phyloP scores from a whole-genome alignment of 1,284 basidiomycete species.

The Leccinum griseonigrum region DNA sequence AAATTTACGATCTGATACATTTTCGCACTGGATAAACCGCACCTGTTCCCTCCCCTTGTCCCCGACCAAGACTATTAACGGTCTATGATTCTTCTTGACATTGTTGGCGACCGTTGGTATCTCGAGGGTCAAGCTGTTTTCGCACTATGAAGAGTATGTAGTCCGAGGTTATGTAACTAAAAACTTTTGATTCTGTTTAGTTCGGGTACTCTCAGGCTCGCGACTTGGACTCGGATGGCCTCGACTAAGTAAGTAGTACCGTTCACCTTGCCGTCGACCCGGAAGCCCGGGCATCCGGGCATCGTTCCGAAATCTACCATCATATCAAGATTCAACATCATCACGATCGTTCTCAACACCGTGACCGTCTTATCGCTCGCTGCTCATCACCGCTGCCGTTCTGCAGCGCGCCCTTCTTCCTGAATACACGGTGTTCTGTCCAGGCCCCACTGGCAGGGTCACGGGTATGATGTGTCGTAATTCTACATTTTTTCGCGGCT shows the following conservation, averaged over 20 bases:
- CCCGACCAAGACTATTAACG: constrained; percentile 96
- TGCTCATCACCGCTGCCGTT: no score
- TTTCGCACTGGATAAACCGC: constrained; percentile 17
- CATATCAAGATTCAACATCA: no score
- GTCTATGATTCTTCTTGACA: constrained; percentile 90
- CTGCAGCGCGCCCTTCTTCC: no score
- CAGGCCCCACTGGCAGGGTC: constrained; percentile 32
- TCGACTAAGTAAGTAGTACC: no score
- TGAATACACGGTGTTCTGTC: no score
- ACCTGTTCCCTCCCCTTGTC: constrained; percentile 94
- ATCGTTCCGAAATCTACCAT: no score
- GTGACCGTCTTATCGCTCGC: no score
- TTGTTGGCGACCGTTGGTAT: constrained; percentile 94
- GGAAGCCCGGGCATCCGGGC: no score
- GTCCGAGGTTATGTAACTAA: not conserved
- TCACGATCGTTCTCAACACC: no score
- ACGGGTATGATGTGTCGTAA: constrained; percentile 65
- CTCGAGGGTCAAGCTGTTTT: constrained; percentile 77
- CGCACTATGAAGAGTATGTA: not conserved
- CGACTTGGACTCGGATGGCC: no score
- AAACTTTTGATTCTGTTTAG: not conserved
- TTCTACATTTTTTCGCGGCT: constrained; percentile 1
- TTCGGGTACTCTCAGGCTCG: no score
- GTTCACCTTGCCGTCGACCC: no score
- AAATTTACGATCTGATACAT: constrained; percentile 82